A percentile compares a stretch with the other conserved stretches of the same genome.
phyloP scores from a whole-genome alignment of 2,329 filamentous ascomycete genomes.

The Ophiostoma tasmaniense region DNA sequence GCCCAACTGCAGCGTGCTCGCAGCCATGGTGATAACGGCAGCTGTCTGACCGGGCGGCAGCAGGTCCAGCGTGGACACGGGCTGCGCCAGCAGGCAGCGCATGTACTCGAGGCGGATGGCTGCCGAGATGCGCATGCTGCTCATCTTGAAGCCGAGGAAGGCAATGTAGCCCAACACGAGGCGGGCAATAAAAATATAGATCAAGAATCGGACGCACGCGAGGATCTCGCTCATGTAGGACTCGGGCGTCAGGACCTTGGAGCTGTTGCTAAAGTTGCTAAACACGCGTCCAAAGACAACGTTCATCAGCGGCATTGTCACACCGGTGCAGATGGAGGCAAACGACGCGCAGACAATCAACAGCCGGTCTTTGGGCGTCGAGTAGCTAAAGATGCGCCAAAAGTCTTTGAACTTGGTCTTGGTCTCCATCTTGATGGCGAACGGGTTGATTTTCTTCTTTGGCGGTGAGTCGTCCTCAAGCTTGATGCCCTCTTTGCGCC shows the following conservation, averaged over 20 bases:
- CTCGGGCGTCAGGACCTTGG: slow-evolving; percentile 23
- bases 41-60: slow-evolving; percentile 52
- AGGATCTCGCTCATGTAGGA: slow-evolving; percentile 25
- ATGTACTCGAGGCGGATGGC: slow-evolving; percentile 56
- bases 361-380: slow-evolving; percentile 42
- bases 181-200: slow-evolving; percentile 60
- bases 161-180: slow-evolving; percentile 50
- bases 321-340: slow-evolving; percentile 44
- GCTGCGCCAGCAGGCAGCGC: slow-evolving; percentile 52
- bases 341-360: slow-evolving; percentile 39
- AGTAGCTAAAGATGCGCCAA: slow-evolving; percentile 42
- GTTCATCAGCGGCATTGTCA: slow-evolving; percentile 52
- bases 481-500: neutral
- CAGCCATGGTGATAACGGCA: slow-evolving; percentile 54
- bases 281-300: slow-evolving; percentile 43
- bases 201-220: slow-evolving; percentile 48
- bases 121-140: slow-evolving; percentile 51
- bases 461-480: neutral
- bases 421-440: slow-evolving; percentile 12
- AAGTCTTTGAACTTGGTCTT: slow-evolving; percentile 16
- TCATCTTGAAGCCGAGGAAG: slow-evolving; percentile 46
- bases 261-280: slow-evolving; percentile 25
- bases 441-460: slow-evolving; percentile 8
- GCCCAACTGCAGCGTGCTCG: slow-evolving; percentile 52
- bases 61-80: slow-evolving; percentile 57